These are phyloP conservation scores for Dictyostelium brefeldianum DNA, from an alignment of 78 protist species.

Conservation along the genomic window DNA sequence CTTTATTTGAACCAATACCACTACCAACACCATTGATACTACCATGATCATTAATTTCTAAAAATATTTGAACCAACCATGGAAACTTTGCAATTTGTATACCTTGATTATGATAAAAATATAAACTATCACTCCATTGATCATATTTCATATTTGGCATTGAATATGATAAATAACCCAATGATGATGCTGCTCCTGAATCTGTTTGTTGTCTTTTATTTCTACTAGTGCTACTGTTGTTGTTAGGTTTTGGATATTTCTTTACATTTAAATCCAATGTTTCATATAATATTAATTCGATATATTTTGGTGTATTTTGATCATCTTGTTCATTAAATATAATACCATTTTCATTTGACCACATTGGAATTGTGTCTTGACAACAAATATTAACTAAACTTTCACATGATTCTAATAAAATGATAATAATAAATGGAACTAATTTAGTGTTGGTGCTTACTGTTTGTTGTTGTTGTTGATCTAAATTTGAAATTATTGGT, in stretches of 20 bases:
- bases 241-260: neutral
- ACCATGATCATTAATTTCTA: neutral
- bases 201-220: neutral
- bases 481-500: neutral
- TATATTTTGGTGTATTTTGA: slow-evolving; percentile 3
- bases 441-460: neutral
- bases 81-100: slow-evolving; percentile 41
- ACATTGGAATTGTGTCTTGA: slow-evolving; percentile 48
- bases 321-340: neutral
- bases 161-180: slow-evolving; percentile 39
- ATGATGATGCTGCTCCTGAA: neutral
- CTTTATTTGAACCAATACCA: neutral
- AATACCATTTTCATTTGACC: slow-evolving; percentile 30
- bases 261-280: slow-evolving; percentile 30
- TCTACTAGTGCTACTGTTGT: neutral
- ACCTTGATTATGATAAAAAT: slow-evolving; percentile 56
- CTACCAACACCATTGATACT: neutral
- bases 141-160: slow-evolving; percentile 22
- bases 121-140: slow-evolving; percentile 26
- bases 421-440: slow-evolving; percentile 18
- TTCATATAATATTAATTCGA: slow-evolving; percentile 29
- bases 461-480: neutral
- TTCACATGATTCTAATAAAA: slow-evolving; percentile 32
- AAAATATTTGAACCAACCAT: slow-evolving; percentile 19
- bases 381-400: slow-evolving; percentile 23